Conservation (phyloP, 345 rosid genomes). For the Bruguiera gymnorhiza region DNA sequence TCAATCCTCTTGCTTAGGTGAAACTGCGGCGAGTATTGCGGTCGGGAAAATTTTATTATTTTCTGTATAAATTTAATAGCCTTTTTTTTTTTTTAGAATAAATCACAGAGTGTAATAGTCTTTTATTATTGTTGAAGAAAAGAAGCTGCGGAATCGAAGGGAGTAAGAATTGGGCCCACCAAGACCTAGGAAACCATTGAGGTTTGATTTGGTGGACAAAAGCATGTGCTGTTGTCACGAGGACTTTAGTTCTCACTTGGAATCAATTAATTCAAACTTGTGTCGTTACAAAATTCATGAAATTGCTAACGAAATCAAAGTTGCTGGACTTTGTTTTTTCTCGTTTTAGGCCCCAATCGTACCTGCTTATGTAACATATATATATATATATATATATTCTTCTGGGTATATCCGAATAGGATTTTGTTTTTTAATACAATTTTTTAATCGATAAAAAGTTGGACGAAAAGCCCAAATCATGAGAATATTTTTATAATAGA, state of each 20-base stretch:
- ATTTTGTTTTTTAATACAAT: no score
- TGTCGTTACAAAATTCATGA: neutral
- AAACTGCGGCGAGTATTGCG: slow-evolving; percentile 44
- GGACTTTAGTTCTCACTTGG: slow-evolving; percentile 13
- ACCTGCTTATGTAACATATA: no score
- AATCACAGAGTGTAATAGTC: no score
- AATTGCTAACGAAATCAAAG: neutral
- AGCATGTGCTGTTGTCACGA: slow-evolving; percentile 44
- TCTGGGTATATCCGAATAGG: no score
- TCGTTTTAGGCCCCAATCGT: no score
- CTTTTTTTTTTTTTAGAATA: no score
- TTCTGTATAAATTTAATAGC: no score
- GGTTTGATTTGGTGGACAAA: slow-evolving; percentile 41
- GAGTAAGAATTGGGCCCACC: slow-evolving; percentile 29
- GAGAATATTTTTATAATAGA: no score
- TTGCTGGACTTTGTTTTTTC: no score
- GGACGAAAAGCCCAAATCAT: no score
- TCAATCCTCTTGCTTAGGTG: neutral
- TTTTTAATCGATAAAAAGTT: no score
- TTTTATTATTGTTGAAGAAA: neutral
- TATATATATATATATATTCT: no score
- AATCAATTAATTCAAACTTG: slow-evolving; percentile 5
- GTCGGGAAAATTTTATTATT: neutral
- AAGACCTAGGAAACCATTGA: neutral
- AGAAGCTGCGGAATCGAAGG: neutral